These are phyloP conservation scores for Volvox reticuliferus DNA, from an alignment of 139 green algal genomes.

Conservation along the genomic window DNA sequence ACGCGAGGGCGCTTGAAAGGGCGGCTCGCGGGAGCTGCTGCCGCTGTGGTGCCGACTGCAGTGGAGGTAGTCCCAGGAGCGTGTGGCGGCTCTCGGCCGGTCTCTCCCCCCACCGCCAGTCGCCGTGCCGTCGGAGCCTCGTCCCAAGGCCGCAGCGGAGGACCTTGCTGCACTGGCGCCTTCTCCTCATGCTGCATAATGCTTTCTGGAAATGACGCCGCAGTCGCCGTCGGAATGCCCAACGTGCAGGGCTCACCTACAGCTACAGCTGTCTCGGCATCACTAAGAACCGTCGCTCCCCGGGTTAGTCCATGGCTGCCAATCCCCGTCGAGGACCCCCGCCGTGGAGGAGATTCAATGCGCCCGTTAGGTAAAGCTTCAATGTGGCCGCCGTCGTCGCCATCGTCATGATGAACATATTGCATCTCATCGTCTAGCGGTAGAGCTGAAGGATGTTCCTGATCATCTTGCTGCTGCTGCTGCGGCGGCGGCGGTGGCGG, in stretches of 20 bases:
- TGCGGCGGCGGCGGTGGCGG: not conserved
- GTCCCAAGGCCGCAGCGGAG: not conserved
- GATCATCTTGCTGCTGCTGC: not conserved
- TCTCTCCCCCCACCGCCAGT: not conserved
- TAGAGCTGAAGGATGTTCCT: not conserved
- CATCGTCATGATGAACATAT: not conserved
- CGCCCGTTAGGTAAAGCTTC: too few species aligned
- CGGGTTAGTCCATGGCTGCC: too few species aligned
- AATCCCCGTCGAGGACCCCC: too few species aligned
- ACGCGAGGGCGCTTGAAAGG: not conserved
- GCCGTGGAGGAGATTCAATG: too few species aligned
- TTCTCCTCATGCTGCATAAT: too few species aligned
- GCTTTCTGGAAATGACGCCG: too few species aligned
- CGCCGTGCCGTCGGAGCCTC: not conserved
- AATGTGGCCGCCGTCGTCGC: too few species aligned
- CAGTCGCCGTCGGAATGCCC: too few species aligned
- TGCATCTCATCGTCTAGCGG: not conserved
- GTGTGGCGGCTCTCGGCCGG: not conserved
- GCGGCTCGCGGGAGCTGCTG: not conserved
- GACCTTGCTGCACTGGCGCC: not conserved
- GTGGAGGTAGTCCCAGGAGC: not conserved
- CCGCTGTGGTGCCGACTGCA: not conserved
- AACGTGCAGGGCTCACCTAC: too few species aligned
- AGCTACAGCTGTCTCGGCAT: too few species aligned
- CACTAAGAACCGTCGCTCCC: too few species aligned